Evolutionary conservation across 768 basidiomycete genomes (phyloP).

Genomic region (Leccinum subgranulosum): DNA sequence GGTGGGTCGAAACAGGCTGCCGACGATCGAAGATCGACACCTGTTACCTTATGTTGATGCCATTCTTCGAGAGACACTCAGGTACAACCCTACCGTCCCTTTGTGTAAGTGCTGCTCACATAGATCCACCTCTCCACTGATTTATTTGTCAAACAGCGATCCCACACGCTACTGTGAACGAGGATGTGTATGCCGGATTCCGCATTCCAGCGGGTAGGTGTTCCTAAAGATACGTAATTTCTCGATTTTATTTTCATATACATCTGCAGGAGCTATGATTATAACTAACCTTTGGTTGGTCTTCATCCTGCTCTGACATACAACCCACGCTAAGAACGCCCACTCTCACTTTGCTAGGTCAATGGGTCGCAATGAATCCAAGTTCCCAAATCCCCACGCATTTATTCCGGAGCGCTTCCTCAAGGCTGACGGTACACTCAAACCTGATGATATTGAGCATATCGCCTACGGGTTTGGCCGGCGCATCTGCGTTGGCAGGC

Average conservation of each 20-base stretch:
- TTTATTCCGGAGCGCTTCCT: slow-evolving; percentile 43
- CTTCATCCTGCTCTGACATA: background rate
- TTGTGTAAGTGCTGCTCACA: slow-evolving; percentile 6
- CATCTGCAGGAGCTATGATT: slow-evolving; percentile 13
- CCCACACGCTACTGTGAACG: slow-evolving; percentile 34
- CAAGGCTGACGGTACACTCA: slow-evolving; percentile 22
- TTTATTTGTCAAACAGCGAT: slow-evolving; percentile 14
- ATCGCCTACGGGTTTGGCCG: slow-evolving; percentile 28
- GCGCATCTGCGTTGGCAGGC: slow-evolving; percentile 28
- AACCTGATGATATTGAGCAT: slow-evolving; percentile 2
- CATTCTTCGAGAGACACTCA: slow-evolving; percentile 17
- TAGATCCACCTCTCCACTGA: background rate
- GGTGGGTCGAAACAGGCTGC: slow-evolving; percentile 13
- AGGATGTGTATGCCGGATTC: slow-evolving; percentile 45
- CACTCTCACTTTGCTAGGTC: slow-evolving; percentile 11
- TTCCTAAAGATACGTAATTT: background rate
- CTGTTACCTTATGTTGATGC: slow-evolving; percentile 21
- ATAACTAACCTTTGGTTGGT: slow-evolving; percentile 20
- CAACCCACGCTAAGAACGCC: background rate
- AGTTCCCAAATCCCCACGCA: slow-evolving; percentile 36
- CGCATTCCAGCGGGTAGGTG: slow-evolving; percentile 44
- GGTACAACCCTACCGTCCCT: slow-evolving; percentile 13
- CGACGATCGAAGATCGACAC: slow-evolving; percentile 14
- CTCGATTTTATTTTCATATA: background rate
- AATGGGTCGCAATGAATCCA: slow-evolving; percentile 23